Evolutionary conservation across 805 yeast genomes (phyloP).

Genomic region (Cyberlindnera veronae): DNA sequence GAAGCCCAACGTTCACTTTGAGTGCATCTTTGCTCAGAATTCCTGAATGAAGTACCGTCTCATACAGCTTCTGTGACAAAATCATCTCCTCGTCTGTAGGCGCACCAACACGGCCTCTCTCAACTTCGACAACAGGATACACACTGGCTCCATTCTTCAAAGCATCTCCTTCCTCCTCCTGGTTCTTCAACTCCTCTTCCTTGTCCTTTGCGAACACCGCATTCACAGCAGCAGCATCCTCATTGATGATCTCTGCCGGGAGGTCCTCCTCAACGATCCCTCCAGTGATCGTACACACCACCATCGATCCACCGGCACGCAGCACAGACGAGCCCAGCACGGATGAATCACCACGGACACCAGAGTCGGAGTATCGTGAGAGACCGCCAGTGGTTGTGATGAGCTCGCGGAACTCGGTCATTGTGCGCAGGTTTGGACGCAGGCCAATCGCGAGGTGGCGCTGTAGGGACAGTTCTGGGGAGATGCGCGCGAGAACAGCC

Average conservation of each 20-base stretch:
- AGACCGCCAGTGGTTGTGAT: slow-evolving; percentile 37
- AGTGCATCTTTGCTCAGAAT: slow-evolving; percentile 49
- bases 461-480: slow-evolving; percentile 80
- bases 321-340: slow-evolving; percentile 51
- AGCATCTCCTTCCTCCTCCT: slow-evolving; percentile 26
- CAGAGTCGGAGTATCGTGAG: slow-evolving; percentile 36
- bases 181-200: slow-evolving; percentile 25
- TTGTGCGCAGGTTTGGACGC: slow-evolving; percentile 70
- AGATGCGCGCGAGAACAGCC: slow-evolving; percentile 74
- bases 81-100: slow-evolving; percentile 87
- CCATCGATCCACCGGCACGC: slow-evolving; percentile 57
- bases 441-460: slow-evolving; percentile 72
- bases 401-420: slow-evolving; percentile 68
- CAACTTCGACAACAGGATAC: slow-evolving; percentile 73
- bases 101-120: slow-evolving; percentile 71
- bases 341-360: slow-evolving; percentile 27
- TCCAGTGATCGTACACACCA: slow-evolving; percentile 67
- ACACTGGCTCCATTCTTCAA: slow-evolving; percentile 39
- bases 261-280: slow-evolving; percentile 56
- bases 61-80: slow-evolving; percentile 61
- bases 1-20: slow-evolving; percentile 51
- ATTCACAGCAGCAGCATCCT: slow-evolving; percentile 33
- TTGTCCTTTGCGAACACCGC: slow-evolving; percentile 33
- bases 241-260: slow-evolving; percentile 40
- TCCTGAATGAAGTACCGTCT: slow-evolving; percentile 54